These are phyloP conservation scores for Stephania japonica DNA, from an alignment of 164 flowering plant species.

Conservation along the genomic window DNA sequence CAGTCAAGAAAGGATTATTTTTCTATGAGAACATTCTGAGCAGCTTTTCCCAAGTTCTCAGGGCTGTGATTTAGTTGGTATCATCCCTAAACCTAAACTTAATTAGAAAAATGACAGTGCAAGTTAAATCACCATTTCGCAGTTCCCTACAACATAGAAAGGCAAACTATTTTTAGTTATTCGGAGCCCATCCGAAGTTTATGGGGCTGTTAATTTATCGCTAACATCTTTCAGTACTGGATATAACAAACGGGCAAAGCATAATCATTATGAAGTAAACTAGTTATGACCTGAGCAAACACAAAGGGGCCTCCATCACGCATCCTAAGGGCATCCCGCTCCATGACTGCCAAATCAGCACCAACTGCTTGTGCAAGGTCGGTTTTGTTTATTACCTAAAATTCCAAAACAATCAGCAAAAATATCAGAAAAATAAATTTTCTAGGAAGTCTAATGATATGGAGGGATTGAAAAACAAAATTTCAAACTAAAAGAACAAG, in stretches of 20 bases:
- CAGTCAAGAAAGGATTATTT: no score
- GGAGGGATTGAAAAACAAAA: background rate
- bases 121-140: no score
- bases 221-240: background rate
- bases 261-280: background rate
- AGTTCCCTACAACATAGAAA: no score
- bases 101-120: no score
- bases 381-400: constrained; percentile 93
- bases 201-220: no score
- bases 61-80: no score
- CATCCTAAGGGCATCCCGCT: constrained; percentile 93
- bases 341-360: constrained; percentile 88
- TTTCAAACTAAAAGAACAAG: background rate
- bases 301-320: constrained; percentile 98
- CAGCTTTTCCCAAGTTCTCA: no score
- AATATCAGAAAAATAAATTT: background rate
- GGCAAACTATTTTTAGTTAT: background rate
- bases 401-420: constrained; percentile 6
- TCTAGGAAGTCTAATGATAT: background rate
- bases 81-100: no score
- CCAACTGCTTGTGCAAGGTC: constrained; percentile 95
- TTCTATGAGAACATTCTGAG: no score
- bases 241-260: background rate
- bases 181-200: background rate
- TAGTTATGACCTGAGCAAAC: constrained; percentile 73